A percentile compares a stretch with the other conserved stretches of the same genome.
Evolutionary conservation across 1,284 basidiomycete species (phyloP).

Genomic region (Rhizoctonia solani): DNA sequence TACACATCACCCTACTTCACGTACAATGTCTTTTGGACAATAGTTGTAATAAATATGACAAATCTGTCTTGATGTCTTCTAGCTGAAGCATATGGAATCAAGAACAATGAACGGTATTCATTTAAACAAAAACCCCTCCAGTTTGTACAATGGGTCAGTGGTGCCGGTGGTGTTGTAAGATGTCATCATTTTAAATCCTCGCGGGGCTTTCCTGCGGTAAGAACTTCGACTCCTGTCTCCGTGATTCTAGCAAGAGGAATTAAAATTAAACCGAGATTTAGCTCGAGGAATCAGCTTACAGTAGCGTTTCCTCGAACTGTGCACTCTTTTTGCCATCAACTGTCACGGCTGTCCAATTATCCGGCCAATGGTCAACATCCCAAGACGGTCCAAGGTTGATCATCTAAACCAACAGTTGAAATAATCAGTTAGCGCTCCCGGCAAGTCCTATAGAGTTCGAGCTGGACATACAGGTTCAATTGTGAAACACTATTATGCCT

Average conservation of each 20-base stretch:
- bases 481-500: constrained; percentile 45
- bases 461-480: constrained; percentile 67
- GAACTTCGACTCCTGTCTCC: constrained; percentile 85
- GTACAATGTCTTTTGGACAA: neutral
- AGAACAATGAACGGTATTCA: constrained; percentile 3
- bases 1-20: neutral
- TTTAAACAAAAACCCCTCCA: neutral
- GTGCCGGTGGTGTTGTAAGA: no score
- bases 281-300: constrained; percentile 62
- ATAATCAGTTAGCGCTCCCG: neutral
- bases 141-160: constrained; percentile 22
- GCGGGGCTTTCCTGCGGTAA: constrained; percentile 65
- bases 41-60: neutral
- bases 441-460: neutral
- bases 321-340: constrained; percentile 86
- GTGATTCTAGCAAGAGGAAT: constrained; percentile 67
- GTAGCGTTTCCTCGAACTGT: constrained; percentile 92
- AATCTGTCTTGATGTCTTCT: neutral
- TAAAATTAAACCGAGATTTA: constrained; percentile 38
- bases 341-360: constrained; percentile 94
- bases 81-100: neutral
- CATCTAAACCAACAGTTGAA: constrained; percentile 62
- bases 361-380: constrained; percentile 80
- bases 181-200: constrained; percentile 17
- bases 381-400: constrained; percentile 81